A percentile compares a stretch with the other conserved stretches of the same genome.
These are phyloP conservation scores for Trichosporon sp. DNA, from an alignment of 1,284 basidiomycete genomes.

Conservation along the genomic window DNA sequence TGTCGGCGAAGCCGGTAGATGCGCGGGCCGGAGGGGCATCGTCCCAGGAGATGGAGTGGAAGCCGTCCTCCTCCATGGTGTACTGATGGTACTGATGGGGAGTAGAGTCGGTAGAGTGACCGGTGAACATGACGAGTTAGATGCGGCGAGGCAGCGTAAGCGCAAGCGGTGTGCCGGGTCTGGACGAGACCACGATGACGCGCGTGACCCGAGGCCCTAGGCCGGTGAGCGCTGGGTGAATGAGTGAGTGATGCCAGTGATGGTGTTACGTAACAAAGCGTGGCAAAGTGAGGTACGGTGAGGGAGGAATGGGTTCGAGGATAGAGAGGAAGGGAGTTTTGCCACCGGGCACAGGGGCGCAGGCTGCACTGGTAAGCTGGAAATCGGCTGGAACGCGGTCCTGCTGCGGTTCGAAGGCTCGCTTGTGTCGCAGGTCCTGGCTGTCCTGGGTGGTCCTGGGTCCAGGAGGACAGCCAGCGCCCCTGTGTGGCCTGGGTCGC, in stretches of 20 bases:
- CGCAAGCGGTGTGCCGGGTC: background rate
- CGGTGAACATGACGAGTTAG: background rate
- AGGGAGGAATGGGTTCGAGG: background rate
- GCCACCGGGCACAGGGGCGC: background rate
- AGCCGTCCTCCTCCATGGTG: constrained; percentile 51
- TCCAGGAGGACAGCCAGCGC: too few relatives aligned
- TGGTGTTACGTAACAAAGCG: background rate
- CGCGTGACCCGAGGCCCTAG: constrained; percentile 4
- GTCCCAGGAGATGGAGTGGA: constrained; percentile 55
- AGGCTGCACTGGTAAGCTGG: background rate
- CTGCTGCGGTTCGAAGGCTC: background rate
- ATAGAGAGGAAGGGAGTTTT: background rate
- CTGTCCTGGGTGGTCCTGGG: too few relatives aligned
- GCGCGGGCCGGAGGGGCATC: constrained; percentile 42
- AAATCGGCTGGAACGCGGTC: background rate
- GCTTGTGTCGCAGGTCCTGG: too few relatives aligned
- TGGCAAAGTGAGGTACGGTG: background rate
- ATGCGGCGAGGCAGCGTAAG: background rate
- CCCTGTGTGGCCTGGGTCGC: too few relatives aligned
- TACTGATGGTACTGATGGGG: constrained; percentile 24
- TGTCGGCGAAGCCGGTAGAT: constrained; percentile 31
- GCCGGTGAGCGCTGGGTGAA: background rate
- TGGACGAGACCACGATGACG: constrained; percentile 13
- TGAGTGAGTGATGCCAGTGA: background rate
- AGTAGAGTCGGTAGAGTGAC: background rate